phyloP scores from a whole-genome alignment of 352 stramenopile species.

The Pythium diclinum region DNA sequence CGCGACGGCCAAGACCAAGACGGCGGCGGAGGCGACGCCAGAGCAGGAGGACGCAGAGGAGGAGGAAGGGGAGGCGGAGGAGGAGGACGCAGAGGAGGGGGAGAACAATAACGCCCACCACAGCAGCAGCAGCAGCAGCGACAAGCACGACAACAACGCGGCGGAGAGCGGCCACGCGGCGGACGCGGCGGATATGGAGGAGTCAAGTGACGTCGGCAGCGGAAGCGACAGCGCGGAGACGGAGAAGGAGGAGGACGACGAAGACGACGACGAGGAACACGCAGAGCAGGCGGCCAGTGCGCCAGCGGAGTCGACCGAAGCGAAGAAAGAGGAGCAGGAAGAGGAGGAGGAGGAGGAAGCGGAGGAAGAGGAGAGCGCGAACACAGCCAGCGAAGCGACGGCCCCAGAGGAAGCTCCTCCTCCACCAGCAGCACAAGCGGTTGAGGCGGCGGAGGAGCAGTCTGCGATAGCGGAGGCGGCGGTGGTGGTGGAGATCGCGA shows the following conservation, averaged over 20 bases:
- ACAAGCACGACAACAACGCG: background rate
- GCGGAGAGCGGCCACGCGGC: background rate
- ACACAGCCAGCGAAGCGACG: background rate
- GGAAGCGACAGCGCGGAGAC: slow-evolving; percentile 21
- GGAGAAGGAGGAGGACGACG: slow-evolving; percentile 19
- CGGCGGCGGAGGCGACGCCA: background rate
- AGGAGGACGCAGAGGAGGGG: background rate
- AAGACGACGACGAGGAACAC: slow-evolving; percentile 1
- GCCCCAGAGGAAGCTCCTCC: background rate
- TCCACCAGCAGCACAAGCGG: background rate
- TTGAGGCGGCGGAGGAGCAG: background rate
- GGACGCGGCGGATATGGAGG: background rate
- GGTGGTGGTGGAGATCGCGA: background rate
- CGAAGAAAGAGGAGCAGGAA: slow-evolving; percentile 7
- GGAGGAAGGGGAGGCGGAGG: background rate
- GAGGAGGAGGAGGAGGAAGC: slow-evolving; percentile 4
- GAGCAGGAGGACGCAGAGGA: background rate
- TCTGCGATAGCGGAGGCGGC: background rate
- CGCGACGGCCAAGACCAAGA: background rate
- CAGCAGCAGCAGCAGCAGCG: too few species aligned
- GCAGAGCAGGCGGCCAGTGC: background rate
- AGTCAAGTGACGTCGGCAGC: slow-evolving; percentile 2
- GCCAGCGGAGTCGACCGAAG: background rate
- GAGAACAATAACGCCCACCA: background rate
- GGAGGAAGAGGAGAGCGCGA: background rate